Base-by-base conservation (phyloP, 2,329 filamentous ascomycete genomes). In the Kalmusia sp. region DNA sequence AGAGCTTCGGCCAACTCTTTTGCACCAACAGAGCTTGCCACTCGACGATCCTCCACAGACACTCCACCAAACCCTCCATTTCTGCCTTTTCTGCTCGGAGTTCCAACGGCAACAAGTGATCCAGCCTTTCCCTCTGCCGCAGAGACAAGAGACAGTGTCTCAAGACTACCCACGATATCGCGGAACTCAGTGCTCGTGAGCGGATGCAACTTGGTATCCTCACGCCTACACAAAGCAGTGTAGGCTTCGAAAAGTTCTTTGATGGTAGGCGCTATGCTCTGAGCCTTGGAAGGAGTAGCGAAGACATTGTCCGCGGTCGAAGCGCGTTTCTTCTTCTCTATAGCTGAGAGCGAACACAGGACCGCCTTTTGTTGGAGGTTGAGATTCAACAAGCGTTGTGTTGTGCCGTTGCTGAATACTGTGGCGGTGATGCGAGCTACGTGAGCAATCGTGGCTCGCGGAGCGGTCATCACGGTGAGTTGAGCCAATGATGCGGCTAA, bases 291-390 rank as follows among this genome's bases (percentile, higher is more conserved):
- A 6, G 78, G 77, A 0, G 78, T 80, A 9, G 60, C 59, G 6
- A 71, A 50, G 12, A 70, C 55, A 22, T 34, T 63, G 12, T 73
- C 65, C 27, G 61, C 62, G 6, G 64, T 68, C 1, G 69, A 65
- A n/a, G 70, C 78, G 43, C 85, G 81, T 61, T 85, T 88, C 58
- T 86, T 87, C 64, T 89, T 91, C 72, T 97, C 93, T n/a, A 95
- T 85, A 2, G 92, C 91, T 33, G 93, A 83, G 12, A 99, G 81
- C 0, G 93, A 87, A 77, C 95, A 99, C 8, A 99, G 82, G 0
- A 93, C 92, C 3, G 93, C 95, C 74, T 96, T 98, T 74, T 99
- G 95, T 71, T 99, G 96, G 2, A 99, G 82, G 71, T 98, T 99
- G 51, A 99, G 84, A 4, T 88, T 87, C 73, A 90, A 89, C 12